Evolutionary conservation across 805 yeast genomes (phyloP), one percentile per base, ranked within the genome.

Genomic region (Yarrowia sp.): DNA sequence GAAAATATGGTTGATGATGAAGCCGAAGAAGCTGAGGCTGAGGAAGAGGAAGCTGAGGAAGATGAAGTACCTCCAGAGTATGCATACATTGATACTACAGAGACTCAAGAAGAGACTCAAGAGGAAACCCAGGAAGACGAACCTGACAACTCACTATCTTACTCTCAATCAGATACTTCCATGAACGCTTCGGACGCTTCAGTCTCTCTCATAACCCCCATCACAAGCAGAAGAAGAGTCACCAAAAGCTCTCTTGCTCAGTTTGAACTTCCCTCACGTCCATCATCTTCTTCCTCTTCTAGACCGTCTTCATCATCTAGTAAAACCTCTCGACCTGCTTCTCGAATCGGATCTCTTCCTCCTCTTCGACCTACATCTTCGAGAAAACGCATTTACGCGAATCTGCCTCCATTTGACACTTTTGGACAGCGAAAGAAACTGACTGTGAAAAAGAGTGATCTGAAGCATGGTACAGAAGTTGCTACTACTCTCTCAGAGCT

Each of bases 1-100:
- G 68, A 66, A 1, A 60, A 65, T 11, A 68, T 65, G 33, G 66
- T 68, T 43, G 69, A 71, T 47, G 67, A 64, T 7, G 66, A 69
- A 45, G 68, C 51, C 1, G 67, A 65, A 7, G 65, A 66, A 3
- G 67, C 65, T 6, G 69, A 67, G 14, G 65, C 65, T n/a, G 66
- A 65, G 15, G 68, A 60, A 35, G 66, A 65, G 22, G 68, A 61
- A 18, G 68, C 58, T 22, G 67, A 63, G 22, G 68, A 55, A 33
- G 45, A 53, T 9, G 51, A 31, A 4, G 15, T 38, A 7, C 61
- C 60, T 2, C 22, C 43, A 7, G 44, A 55, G 13, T 55, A 55
- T 15, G 61, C 61, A 11, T 55, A 55, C 33, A 22, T 55, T 11
- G 61, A 55, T 4, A 41, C 61, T 2, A 15, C 47, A 6, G 45